Percentiles rank a stretch among this genome's conserved stretches.
Evolutionary conservation across 1,284 basidiomycete genomes (phyloP).

Genomic region (Ustilago xerochloae): DNA sequence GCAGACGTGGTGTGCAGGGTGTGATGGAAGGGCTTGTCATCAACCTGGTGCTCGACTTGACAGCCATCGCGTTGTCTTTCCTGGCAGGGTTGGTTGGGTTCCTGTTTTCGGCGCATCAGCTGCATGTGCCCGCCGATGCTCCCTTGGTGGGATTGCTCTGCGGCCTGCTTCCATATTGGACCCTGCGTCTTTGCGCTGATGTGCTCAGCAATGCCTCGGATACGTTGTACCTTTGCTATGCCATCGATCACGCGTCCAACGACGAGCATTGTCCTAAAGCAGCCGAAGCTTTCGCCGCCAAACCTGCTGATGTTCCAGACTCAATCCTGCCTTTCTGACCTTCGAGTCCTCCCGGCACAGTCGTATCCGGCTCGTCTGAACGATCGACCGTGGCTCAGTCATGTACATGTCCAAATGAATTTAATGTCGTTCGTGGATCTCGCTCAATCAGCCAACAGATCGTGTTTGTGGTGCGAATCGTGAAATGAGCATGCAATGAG

Average conservation of each 20-base stretch:
- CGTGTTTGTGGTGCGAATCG: no score
- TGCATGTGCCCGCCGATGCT: constrained; percentile 81
- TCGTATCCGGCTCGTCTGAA: not conserved
- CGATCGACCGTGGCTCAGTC: not conserved
- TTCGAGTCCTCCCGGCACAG: no score
- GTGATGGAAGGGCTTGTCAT: constrained; percentile 73
- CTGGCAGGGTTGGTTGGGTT: constrained; percentile 85
- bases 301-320: constrained; percentile 26
- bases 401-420: constrained; percentile 4
- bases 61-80: constrained; percentile 80
- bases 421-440: not conserved
- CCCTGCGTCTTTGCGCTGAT: constrained; percentile 83
- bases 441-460: no score
- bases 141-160: constrained; percentile 81
- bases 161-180: constrained; percentile 81
- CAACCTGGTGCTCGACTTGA: constrained; percentile 74
- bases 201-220: constrained; percentile 83
- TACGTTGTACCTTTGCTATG: constrained; percentile 86
- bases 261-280: constrained; percentile 47
- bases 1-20: constrained; percentile 68
- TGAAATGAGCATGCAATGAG: not conserved
- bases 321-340: constrained; percentile 39
- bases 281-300: constrained; percentile 36
- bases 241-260: constrained; percentile 79
- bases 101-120: constrained; percentile 85